Base-by-base conservation (phyloP, 805 yeast species). In the Candida parachauliodes region DNA sequence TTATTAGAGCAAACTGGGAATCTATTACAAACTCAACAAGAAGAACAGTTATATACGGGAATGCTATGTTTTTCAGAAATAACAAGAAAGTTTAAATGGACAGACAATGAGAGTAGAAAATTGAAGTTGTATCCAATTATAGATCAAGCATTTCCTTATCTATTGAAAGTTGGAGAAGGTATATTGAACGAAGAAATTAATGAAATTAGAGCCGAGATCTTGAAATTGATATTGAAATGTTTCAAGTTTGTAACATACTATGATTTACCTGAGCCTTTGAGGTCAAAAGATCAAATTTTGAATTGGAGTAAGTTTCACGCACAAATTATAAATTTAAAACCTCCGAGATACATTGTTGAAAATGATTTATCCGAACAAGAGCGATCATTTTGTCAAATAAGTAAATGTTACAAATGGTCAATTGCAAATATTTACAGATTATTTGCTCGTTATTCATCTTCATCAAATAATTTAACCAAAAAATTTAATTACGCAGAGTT, bases 251-350 rank as follows among this genome's bases (percentile, higher is more conserved):
- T 80, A 28, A 80, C 91, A 3, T 79, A 73, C 54, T 74, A 72
- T 44, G 89, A 85, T 50, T 60, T 89, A 37, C 94, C 97, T 2
- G 68, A 60, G 2, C 72, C 76, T 15, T 52, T 54, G 81, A 87
- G 67, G 61, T 67, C 31, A 50, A 66, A 40, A 75, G 80, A 42
- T 45, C 63, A 39, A 56, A 80, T 52, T 57, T 71, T 27, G 66
- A 48, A 75, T 14, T 89, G 97, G 94, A 82, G 86, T 2, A 76
- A 78, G 37, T 74, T 93, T 45, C 91, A 88, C 48, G 81, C 86
- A 28, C 68, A 72, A 8, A 74, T 85, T 4, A 77, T 87, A 35
- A 74, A 74, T 45, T 71, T 77, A 62, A 66, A 65, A 7, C 62
- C 80, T 15, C 93, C 95, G 1, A 43, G 54, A 1, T 70, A 72